Base-by-base conservation (phyloP, 768 basidiomycete species). In the Aureoboletus auriporus region DNA sequence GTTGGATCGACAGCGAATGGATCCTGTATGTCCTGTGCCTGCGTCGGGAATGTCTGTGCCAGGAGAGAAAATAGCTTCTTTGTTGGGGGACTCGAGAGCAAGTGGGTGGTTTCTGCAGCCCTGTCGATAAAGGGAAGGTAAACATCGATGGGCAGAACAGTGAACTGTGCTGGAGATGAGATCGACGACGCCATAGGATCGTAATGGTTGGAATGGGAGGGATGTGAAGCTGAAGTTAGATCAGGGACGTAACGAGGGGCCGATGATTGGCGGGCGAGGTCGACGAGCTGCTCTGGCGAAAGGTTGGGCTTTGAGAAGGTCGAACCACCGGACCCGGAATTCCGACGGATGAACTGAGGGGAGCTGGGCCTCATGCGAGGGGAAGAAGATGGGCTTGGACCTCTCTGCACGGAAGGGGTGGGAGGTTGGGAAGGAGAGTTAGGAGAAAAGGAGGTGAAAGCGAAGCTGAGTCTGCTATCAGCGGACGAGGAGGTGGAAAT, bases 81-180 rank as follows among this genome's bases (percentile, higher is more conserved):
- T 47, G 84, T 86, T 5, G 83, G 88, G 3, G 75, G 80, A 11
- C 69, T 74, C 17, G 76, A 72, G 49, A 93, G 78, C 27, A 96
- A 75, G 8, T 78, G 69, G 5, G 76, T 54, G 1, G 94, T 90
- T 60, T 96, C 93, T 0, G 71, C 67, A 0, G 89, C 78, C 16
- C 93, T 82, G 54, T 94, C 85, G 53, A 94, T 76, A 68, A 93
- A 96, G 1, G 93, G 93, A 12, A 96, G 79, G 56, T 82, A 84
- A 28, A 89, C 79, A 51, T 89, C 83, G 17, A 82, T 80, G 6
- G 86, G 86, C 2, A 93, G 76, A 0, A 80, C 81, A 0, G 86
- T 87, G 61, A 91, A 91, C 2, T 80, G 80, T 2, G 81, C 78
- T 5, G 79, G 79, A 0, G 71, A 55, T 3, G 71, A 51, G 1